phyloP scores from a whole-genome alignment of 2,329 filamentous ascomycete species.

The Fusarium goolgardi region DNA sequence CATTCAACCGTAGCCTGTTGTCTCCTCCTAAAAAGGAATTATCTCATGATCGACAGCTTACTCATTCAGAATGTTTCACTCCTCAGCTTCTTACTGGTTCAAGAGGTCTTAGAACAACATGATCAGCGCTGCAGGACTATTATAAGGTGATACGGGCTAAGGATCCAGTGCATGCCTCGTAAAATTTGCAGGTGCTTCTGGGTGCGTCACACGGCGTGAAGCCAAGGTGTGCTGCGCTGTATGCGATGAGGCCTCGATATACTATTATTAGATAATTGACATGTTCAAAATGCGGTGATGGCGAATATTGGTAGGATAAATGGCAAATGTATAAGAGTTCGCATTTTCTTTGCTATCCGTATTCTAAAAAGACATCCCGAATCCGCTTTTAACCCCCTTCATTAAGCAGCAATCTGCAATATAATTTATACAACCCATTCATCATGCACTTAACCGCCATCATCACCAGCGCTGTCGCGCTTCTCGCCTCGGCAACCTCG shows the following conservation, averaged over 20 bases:
- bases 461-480: constrained; percentile 9
- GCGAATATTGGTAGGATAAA: not conserved
- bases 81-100: not conserved
- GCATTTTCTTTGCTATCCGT: rapidly evolving
- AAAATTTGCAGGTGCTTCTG: constrained; percentile 28
- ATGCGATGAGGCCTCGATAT: not conserved
- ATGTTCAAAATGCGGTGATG: not conserved
- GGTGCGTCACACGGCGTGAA: constrained; percentile 16
- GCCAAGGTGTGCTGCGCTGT: not conserved
- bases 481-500: not conserved
- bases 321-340: not conserved
- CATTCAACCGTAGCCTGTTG: constrained; percentile 18
- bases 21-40: not conserved
- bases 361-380: not conserved
- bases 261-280: constrained; percentile 26
- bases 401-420: not conserved
- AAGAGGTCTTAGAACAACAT: not conserved
- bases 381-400: not conserved
- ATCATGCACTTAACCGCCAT: constrained; percentile 26
- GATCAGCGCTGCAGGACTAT: constrained; percentile 8
- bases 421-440: not conserved
- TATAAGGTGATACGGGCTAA: constrained; percentile 4
- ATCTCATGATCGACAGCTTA: constrained; percentile 24
- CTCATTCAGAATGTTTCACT: not conserved
- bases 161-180: constrained; percentile 5